Base-by-base conservation (phyloP, 768 basidiomycete genomes). In the Naematelia aurantialba region DNA sequence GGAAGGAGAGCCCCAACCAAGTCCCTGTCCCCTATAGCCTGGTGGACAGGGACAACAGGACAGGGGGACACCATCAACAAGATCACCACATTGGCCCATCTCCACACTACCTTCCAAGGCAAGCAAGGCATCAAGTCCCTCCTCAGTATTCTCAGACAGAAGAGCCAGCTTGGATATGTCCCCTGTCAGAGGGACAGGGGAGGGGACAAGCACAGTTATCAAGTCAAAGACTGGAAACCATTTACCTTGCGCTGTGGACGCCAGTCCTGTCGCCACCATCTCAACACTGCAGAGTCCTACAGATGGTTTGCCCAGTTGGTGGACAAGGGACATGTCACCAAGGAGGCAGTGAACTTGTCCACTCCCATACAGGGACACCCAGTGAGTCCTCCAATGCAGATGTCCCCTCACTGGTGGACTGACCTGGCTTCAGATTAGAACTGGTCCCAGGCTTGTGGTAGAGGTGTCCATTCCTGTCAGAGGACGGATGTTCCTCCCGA, bases 1-100 rank as follows among this genome's bases (percentile, higher is more conserved):
- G 63, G 55, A 8, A 19, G 50, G n/a, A 2, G 61, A 42, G 11
- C 11, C 3, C 29, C 58, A 17, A 63, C 58, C 22, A 62, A 62
- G 49, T 58, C 61, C 17, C 11, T 47, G n/a, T 19, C 22, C 22
- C 19, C 5, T 8, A 30, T 27, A 2, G 61, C 57, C 13, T 62
- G 57, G 61, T 62, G 61, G 61, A 24, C 19, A 5, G 17, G n/a
- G 27, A n/a, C 34, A 39, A 17, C 8, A 39, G 34, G 34, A 17
- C n/a, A n/a, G n/a, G 34, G 34, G 34, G 34, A 39, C 34, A 39
- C 34, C 34, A 39, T 39, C 34, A 39, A 39, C 34, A 39, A 19
- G 46, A 8, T 47, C 46, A 47, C 8, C 10, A 25, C 21, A 8
- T 47, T 47, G 46, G 8, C 46, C 46, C 46, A 47, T 47, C 46